Percentiles rank a stretch among this genome's conserved stretches.
These are phyloP conservation scores for Fusarium setosum DNA, from an alignment of 2,329 filamentous ascomycete genomes.

Conservation along the genomic window DNA sequence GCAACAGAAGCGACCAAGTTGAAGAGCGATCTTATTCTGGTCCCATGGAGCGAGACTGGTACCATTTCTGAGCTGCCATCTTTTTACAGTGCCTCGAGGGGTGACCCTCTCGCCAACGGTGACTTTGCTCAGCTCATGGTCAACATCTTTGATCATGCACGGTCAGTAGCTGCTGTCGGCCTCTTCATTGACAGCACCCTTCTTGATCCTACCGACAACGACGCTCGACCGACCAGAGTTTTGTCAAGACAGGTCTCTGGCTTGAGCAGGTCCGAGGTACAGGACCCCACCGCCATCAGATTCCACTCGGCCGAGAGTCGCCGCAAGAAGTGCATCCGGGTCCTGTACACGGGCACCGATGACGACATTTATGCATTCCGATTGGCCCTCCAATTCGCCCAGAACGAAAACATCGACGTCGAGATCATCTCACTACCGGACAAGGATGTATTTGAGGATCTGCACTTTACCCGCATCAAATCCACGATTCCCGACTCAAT, in stretches of 20 bases:
- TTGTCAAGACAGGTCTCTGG: constrained; percentile 18
- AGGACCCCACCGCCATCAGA: constrained; percentile 4
- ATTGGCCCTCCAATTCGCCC: constrained; percentile 84
- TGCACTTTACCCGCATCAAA: constrained; percentile 10
- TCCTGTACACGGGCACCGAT: constrained; percentile 84
- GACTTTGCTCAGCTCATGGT: constrained; percentile 18
- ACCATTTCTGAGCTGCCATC: constrained; percentile 21
- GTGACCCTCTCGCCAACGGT: constrained; percentile 24
- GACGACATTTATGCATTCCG: constrained; percentile 86
- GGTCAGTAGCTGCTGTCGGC: constrained; percentile 6
- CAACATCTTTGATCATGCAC: constrained; percentile 18
- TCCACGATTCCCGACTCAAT: constrained; percentile 1
- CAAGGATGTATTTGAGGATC: constrained; percentile 1
- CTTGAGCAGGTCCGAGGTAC: constrained; percentile 7
- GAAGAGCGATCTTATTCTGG: constrained; percentile 76
- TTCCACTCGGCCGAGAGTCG: constrained; percentile 28
- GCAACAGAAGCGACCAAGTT: constrained; percentile 77
- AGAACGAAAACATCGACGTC: constrained; percentile 59
- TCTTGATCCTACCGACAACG: constrained; percentile 5
- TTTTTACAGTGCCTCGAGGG: constrained; percentile 22
- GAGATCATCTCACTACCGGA: constrained; percentile 14
- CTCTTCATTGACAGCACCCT: constrained; percentile 21
- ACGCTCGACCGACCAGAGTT: background rate
- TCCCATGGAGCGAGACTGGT: constrained; percentile 78
- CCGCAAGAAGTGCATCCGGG: constrained; percentile 76